Evolutionary conservation across 345 rosid species (phyloP).

Genomic region (Kandelia obovata): DNA sequence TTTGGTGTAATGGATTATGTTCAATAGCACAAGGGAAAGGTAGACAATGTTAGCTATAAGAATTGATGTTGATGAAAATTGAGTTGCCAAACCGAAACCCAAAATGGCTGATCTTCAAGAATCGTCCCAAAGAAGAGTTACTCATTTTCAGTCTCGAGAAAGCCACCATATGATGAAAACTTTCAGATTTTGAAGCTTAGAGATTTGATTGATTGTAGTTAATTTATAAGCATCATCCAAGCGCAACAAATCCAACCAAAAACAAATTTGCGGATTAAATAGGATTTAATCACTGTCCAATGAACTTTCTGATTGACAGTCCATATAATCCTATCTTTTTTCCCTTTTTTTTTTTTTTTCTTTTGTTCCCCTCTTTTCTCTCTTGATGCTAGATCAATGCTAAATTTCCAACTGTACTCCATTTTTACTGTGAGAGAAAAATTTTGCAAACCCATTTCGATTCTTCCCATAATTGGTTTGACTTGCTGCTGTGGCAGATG

Average conservation of each 20-base stretch:
- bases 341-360: no score
- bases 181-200: no score
- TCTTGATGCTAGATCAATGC: constrained; percentile 1
- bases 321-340: background rate
- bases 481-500: constrained; percentile 42
- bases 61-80: no score
- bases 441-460: constrained; percentile 82
- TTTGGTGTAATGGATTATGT: no score
- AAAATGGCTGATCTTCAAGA: no score
- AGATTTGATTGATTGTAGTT: no score
- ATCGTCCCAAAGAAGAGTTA: no score
- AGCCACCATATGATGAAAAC: no score
- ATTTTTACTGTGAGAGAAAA: constrained; percentile 80
- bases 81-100: no score
- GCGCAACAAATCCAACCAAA: constrained; percentile 7
- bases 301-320: constrained; percentile 6
- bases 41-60: no score
- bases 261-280: constrained; percentile 25
- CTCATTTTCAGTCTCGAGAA: no score
- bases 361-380: background rate
- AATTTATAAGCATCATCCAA: background rate
- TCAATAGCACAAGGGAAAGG: no score
- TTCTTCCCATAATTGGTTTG: constrained; percentile 63
- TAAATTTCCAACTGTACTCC: constrained; percentile 82
- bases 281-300: constrained; percentile 31